Evolutionary conservation across 2,329 filamentous ascomycete species (phyloP), one percentile per base, ranked within the genome.

Genomic region (Beauveria rudraprayagi): DNA sequence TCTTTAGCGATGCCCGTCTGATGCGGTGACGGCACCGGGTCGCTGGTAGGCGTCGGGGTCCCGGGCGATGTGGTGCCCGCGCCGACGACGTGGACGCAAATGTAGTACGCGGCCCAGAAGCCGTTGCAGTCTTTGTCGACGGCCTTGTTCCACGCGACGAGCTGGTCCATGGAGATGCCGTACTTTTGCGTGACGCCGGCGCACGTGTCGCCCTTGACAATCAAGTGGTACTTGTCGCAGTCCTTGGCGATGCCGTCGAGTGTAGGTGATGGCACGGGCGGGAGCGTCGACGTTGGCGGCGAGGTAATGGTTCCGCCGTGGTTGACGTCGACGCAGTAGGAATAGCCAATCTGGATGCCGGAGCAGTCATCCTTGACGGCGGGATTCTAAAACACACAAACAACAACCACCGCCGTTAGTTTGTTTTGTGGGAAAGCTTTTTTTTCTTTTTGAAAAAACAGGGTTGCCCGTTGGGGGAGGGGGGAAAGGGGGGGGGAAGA

Each of bases 241-340:
- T 62, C 40, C 22, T 26, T 26, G n/a, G 19, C 56, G 26, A 63
- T 59, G n/a, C 62, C 62, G 6, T 44, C 37, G 54, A 46, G 40
- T 3, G 54, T 34, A 17, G 54, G 54, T 17, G 54, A 44, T 10
- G 54, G 54, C 16, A 26, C 40, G 30, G 50, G 50, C n/a, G 30
- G 50, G n/a, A 53, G 50, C 19, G 50, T 24, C 8, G 50, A 50
- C 17, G 47, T 53, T 17, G 50, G 50, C 50, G 50, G 50, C n/a
- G 34, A n/a, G 26, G 50, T 53, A 8, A 53, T 22, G 19, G 50
- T 53, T 1, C 50, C 52, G 37, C 52, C 52, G 2, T 55, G 5
- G 52, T 55, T 55, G 11, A 34, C 60, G n/a, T 63, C 62, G 22
- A 63, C 60, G n/a, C 62, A 63, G 50, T 61, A 62, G 22, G 62